Percentiles rank a stretch among this genome's conserved stretches.
phyloP scores from a whole-genome alignment of 2,329 filamentous ascomycete genomes.

The Xylariaceae sp. region DNA sequence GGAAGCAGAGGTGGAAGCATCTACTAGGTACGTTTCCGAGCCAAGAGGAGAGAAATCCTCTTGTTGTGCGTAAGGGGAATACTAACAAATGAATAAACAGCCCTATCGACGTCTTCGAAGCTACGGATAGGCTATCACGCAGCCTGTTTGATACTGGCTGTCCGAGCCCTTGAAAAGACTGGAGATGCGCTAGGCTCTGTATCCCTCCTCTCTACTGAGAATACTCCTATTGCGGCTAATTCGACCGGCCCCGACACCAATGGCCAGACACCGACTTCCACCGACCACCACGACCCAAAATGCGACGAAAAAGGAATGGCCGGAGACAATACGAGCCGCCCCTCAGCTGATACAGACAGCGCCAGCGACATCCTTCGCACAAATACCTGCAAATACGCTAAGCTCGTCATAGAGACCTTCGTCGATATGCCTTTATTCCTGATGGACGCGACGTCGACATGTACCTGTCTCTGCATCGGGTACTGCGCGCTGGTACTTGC shows the following conservation, averaged over 20 bases:
- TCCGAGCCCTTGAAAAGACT: slow-evolving; percentile 39
- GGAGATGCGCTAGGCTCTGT: slow-evolving; percentile 38
- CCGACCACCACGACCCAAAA: not conserved
- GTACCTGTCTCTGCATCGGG: slow-evolving; percentile 40
- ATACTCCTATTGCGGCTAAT: not conserved
- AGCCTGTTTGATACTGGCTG: slow-evolving; percentile 43
- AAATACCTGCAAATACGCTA: slow-evolving; percentile 39
- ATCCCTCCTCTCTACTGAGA: slow-evolving; percentile 36
- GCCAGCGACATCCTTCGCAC: slow-evolving; percentile 26
- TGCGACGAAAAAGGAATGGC: not conserved
- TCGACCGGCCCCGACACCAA: slow-evolving; percentile 8
- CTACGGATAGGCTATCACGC: slow-evolving; percentile 43
- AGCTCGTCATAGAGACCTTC: slow-evolving; percentile 40
- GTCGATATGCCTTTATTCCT: slow-evolving; percentile 41
- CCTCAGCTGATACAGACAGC: not conserved
- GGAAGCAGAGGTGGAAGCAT: slow-evolving; percentile 45
- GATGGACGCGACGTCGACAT: slow-evolving; percentile 40
- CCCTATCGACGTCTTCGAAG: slow-evolving; percentile 43
- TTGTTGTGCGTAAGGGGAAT: slow-evolving; percentile 6
- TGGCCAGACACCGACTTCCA: slow-evolving; percentile 1
- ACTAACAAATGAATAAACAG: slow-evolving; percentile 24
- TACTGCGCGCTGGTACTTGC: slow-evolving; percentile 43
- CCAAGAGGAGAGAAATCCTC: too few relatives aligned
- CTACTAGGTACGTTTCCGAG: slow-evolving; percentile 37
- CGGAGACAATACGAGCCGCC: not conserved